phyloP scores from a whole-genome alignment of 495 filamentous ascomycete genomes.

The Tirmania nivea region DNA sequence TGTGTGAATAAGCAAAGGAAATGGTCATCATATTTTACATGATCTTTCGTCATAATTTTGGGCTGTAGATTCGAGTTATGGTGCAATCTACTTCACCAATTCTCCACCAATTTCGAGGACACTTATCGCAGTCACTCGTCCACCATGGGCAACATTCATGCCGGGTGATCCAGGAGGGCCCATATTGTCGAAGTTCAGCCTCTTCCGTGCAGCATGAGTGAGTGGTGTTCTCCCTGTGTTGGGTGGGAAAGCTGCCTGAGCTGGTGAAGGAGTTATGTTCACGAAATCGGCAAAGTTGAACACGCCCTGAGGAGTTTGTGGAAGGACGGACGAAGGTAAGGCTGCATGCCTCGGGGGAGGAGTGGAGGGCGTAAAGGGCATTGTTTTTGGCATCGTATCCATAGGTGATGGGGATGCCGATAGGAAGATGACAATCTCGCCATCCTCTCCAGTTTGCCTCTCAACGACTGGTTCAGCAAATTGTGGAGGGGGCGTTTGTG shows the following conservation, averaged over 20 bases:
- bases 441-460: slow-evolving; percentile 45
- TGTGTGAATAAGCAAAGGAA: background rate
- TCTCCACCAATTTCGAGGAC: slow-evolving; percentile 37
- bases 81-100: slow-evolving; percentile 18
- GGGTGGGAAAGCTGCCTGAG: slow-evolving; percentile 55
- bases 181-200: slow-evolving; percentile 47
- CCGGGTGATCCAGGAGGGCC: slow-evolving; percentile 18
- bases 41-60: background rate
- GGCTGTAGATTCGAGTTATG: background rate
- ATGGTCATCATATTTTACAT: background rate
- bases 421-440: slow-evolving; percentile 78
- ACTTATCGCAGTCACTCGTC: slow-evolving; percentile 21
- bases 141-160: slow-evolving; percentile 4
- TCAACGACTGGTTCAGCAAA: slow-evolving; percentile 5
- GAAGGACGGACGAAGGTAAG: slow-evolving; percentile 66
- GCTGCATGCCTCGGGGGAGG: slow-evolving; percentile 49
- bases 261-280: slow-evolving; percentile 88
- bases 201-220: slow-evolving; percentile 32
- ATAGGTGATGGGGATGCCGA: slow-evolving; percentile 83
- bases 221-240: slow-evolving; percentile 33
- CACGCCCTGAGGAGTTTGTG: slow-evolving; percentile 34
- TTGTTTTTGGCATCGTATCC: slow-evolving; percentile 17
- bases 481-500: slow-evolving; percentile 20
- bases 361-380: background rate
- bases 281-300: slow-evolving; percentile 97